These are phyloP conservation scores for Geosmithia flava DNA, from an alignment of 2,329 filamentous ascomycete species.

Conservation along the genomic window DNA sequence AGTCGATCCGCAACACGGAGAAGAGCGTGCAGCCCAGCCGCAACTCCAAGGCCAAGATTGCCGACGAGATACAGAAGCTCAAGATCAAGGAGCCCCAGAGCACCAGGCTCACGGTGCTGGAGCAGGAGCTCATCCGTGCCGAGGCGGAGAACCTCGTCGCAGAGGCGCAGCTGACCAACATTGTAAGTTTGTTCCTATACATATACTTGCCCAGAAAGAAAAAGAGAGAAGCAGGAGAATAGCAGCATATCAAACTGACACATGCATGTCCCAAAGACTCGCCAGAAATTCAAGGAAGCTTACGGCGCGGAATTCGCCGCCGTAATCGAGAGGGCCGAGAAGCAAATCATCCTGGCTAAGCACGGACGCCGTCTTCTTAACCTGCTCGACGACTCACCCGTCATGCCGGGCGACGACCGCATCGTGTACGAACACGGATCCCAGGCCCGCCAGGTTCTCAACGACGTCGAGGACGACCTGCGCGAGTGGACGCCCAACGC, in stretches of 20 bases:
- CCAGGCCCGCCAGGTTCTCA: slow-evolving; percentile 73
- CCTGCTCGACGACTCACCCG: slow-evolving; percentile 78
- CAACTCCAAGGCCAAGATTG: slow-evolving; percentile 76
- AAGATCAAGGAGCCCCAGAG: slow-evolving; percentile 89
- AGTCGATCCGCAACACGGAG: slow-evolving; percentile 92
- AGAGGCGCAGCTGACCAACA: slow-evolving; percentile 90
- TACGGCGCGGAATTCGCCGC: slow-evolving; percentile 82
- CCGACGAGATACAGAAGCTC: slow-evolving; percentile 82
- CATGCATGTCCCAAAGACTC: slow-evolving; percentile 57
- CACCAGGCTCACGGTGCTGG: slow-evolving; percentile 67
- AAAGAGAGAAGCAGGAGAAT: background rate
- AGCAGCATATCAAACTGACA: background rate
- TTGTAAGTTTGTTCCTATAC: slow-evolving; percentile 44
- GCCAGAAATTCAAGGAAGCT: slow-evolving; percentile 91
- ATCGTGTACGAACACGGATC: slow-evolving; percentile 52
- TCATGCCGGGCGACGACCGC: slow-evolving; percentile 73
- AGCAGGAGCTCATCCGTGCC: slow-evolving; percentile 91
- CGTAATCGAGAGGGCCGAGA: slow-evolving; percentile 91
- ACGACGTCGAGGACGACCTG: slow-evolving; percentile 84
- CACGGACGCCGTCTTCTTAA: slow-evolving; percentile 78
- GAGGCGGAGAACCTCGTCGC: slow-evolving; percentile 95
- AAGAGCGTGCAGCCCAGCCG: slow-evolving; percentile 87
- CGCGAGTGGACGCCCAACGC: slow-evolving; percentile 53
- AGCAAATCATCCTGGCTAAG: slow-evolving; percentile 87
- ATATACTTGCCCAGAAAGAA: background rate